These are phyloP conservation scores for Pharus latifolius DNA, from an alignment of 176 grass and related monocot genomes.

Conservation along the genomic window DNA sequence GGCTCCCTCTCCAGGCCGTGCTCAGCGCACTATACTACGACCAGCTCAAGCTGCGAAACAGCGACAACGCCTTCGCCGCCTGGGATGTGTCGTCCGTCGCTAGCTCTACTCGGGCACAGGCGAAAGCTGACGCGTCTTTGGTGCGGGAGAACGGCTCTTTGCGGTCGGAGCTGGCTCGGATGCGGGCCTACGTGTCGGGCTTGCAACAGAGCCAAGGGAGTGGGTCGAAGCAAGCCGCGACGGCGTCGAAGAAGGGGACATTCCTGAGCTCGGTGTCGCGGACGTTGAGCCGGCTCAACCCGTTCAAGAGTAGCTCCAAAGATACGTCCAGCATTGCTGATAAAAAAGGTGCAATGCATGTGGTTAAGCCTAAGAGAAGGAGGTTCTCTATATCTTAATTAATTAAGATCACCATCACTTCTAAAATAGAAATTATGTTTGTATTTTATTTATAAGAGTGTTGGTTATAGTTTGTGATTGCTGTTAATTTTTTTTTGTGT, in stretches of 20 bases:
- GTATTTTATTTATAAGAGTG: too few relatives aligned
- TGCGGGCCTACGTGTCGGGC: constrained; percentile 50
- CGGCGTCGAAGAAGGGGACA: constrained; percentile 35
- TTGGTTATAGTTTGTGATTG: too few relatives aligned
- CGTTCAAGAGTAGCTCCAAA: constrained; percentile 61
- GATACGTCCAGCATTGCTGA: constrained; percentile 39
- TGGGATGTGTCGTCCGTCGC: constrained; percentile 7
- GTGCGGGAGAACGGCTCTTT: constrained; percentile 69
- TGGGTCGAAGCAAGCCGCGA: neutral
- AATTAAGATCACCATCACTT: too few relatives aligned
- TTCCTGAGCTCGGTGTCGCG: constrained; percentile 64
- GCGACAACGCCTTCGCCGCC: neutral
- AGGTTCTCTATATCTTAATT: constrained; percentile 58
- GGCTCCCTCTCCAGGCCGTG: constrained; percentile 61
- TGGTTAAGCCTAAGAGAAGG: constrained; percentile 53
- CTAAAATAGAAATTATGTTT: neutral
- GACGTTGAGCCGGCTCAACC: constrained; percentile 67
- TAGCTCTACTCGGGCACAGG: constrained; percentile 4
- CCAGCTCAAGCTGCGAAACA: constrained; percentile 60
- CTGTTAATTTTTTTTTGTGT: too few relatives aligned
- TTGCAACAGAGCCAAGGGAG: constrained; percentile 16
- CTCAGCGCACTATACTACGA: constrained; percentile 79
- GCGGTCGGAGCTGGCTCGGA: constrained; percentile 38
- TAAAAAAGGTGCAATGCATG: neutral
- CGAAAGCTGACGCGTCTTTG: constrained; percentile 44